Base-by-base conservation (phyloP, 495 filamentous ascomycete species). In the Aspergillus incahuasiensis region DNA sequence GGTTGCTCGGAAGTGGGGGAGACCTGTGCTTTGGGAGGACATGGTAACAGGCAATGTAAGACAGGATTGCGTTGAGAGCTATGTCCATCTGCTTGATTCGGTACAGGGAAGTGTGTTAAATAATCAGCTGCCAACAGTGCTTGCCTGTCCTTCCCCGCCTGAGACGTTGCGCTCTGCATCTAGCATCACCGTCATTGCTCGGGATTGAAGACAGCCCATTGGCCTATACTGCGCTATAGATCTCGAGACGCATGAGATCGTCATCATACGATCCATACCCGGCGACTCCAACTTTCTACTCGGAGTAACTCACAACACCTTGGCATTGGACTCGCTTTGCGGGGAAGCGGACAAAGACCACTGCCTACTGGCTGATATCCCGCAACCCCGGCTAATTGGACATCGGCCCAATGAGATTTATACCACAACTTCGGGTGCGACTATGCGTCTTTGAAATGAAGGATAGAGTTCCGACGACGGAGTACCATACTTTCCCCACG, bases 1-100 rank as follows among this genome's bases (percentile, higher is more conserved):
- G 18, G 62, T 66, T 22, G 66, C 64, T 9, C 56, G 54, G 11
- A 75, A 61, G 35, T 70, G 68, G 3, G 72, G 72, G 19, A 57
- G 60, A 22, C 22, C 42, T 1, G 52, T 44, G 40, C 25, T 28
- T 4, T 28, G 4, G 25, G 25, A 28, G 8, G 25, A 28, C 25
- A 28, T 28, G 4, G 25, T 28, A 28, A 28, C 25, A 28, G 25
- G 8, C 25, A 28, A 28, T 4, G 25, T 28, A 28, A 28, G 25
- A 28, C 25, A 28, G 8, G 25, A 28, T 28, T 28, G 25, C 8
- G 4, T 28, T 28, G 25, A 8, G 8, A 4, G 25, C 4, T 28
- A 8, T 8, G 8, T 28, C 8, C 3, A 28, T 28, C 25, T 28
- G 25, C 8, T 19, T 30, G n/a, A 16, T 32, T 8, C n/a, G n/a